These are phyloP conservation scores for Stereum hirsutum DNA, from an alignment of 1,284 basidiomycete species.

Conservation along the genomic window DNA sequence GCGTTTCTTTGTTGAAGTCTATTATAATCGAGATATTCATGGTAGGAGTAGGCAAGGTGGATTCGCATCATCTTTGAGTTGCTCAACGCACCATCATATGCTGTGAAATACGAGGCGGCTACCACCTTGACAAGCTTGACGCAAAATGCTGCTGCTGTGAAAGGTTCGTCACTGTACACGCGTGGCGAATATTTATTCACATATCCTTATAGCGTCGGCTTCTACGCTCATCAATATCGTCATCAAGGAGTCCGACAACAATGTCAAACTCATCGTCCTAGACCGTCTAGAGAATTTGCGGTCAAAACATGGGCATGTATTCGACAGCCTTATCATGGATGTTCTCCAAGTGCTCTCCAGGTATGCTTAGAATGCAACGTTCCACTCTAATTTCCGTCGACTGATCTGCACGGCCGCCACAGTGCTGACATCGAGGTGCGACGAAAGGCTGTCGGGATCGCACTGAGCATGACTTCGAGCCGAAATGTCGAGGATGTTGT, in stretches of 20 bases:
- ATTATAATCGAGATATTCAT: slow-evolving; percentile 6
- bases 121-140: slow-evolving; percentile 93
- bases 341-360: slow-evolving; percentile 86
- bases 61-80: slow-evolving; percentile 94
- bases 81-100: slow-evolving; percentile 85
- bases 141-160: slow-evolving; percentile 93
- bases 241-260: slow-evolving; percentile 96
- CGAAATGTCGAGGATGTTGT: slow-evolving; percentile 98
- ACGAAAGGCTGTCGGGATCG: slow-evolving; percentile 85
- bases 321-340: slow-evolving; percentile 95
- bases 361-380: slow-evolving; percentile 23
- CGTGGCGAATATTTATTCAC: neutral
- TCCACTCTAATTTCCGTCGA: neutral
- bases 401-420: slow-evolving; percentile 4
- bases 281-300: slow-evolving; percentile 85
- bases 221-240: slow-evolving; percentile 86
- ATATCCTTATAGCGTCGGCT: slow-evolving; percentile 62
- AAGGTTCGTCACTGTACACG: slow-evolving; percentile 45
- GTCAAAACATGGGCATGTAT: slow-evolving; percentile 82
- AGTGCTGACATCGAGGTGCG: slow-evolving; percentile 97
- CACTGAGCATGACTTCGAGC: slow-evolving; percentile 90
- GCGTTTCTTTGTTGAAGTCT: slow-evolving; percentile 18
- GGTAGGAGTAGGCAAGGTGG: slow-evolving; percentile 78
- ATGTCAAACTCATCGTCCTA: slow-evolving; percentile 97
- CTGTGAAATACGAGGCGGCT: slow-evolving; percentile 98